Conservation (phyloP, 139 green algal genomes). For the Coelastrella sp. region DNA sequence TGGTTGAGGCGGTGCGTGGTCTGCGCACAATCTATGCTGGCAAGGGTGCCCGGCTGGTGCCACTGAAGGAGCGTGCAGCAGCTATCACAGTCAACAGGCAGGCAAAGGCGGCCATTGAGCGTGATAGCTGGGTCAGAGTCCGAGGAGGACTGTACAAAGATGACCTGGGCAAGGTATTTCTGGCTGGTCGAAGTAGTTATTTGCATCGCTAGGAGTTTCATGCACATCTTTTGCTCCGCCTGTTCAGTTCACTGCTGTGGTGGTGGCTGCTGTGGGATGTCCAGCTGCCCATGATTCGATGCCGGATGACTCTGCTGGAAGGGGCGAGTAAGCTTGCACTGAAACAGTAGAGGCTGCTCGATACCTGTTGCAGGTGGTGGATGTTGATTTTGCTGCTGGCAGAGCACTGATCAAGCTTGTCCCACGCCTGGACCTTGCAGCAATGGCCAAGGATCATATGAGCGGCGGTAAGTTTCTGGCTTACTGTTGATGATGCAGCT, state of each 20-base stretch:
- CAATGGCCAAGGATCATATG: conserved; percentile 59
- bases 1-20: conserved; percentile 88
- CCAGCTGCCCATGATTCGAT: too few species aligned
- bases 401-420: conserved; percentile 76
- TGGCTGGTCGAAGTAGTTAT: not conserved
- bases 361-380: conserved; percentile 54
- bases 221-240: too few species aligned
- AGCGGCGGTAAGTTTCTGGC: not conserved
- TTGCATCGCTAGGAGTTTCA: too few species aligned
- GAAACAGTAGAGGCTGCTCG: too few species aligned
- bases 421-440: conserved; percentile 87
- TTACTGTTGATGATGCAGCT: too few species aligned
- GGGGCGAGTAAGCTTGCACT: too few species aligned
- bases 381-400: conserved; percentile 79
- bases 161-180: conserved; percentile 89
- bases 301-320: too few species aligned
- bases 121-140: conserved; percentile 88
- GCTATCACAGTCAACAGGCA: conserved; percentile 84
- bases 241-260: too few species aligned
- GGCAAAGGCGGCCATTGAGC: conserved; percentile 56
- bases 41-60: conserved; percentile 82
- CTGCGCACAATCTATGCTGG: conserved; percentile 83
- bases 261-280: too few species aligned
- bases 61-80: conserved; percentile 93
- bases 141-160: conserved; percentile 90